Conservation (phyloP, 2,329 filamentous ascomycete species). For the Microsporum canis region DNA sequence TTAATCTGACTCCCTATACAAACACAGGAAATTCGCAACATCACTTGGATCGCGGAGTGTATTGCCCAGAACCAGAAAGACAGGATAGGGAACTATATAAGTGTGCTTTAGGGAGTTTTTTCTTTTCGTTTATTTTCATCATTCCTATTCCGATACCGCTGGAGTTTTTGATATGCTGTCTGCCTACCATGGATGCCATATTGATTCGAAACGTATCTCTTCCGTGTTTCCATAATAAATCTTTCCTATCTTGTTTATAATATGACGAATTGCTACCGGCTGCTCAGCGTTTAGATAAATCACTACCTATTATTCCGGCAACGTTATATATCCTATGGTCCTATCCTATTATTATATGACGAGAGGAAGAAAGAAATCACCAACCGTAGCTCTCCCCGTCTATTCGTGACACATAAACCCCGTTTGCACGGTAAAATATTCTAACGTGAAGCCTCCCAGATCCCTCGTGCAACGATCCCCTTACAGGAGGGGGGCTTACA, state of each 20-base stretch:
- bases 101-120: conserved; percentile 60
- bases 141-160: neutral
- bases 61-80: conserved; percentile 99
- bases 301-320: neutral
- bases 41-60: conserved; percentile 98
- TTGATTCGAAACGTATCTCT: neutral
- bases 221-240: neutral
- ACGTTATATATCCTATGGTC: neutral
- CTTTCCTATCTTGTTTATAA: neutral
- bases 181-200: neutral
- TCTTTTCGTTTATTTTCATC: conserved; percentile 8
- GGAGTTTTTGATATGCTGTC: neutral
- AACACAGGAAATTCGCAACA: conserved; percentile 88
- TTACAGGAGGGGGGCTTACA: neutral
- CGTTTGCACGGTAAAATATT: conserved; percentile 1
- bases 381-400: too few species aligned
- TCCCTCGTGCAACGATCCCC: neutral
- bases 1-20: too few species aligned
- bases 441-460: neutral
- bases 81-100: conserved; percentile 96
- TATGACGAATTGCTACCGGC: neutral
- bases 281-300: neutral
- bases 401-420: neutral
- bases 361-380: neutral
- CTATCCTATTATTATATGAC: neutral